Evolutionary conservation across 352 stramenopile genomes (phyloP).

Genomic region (Phytophthora sp.): DNA sequence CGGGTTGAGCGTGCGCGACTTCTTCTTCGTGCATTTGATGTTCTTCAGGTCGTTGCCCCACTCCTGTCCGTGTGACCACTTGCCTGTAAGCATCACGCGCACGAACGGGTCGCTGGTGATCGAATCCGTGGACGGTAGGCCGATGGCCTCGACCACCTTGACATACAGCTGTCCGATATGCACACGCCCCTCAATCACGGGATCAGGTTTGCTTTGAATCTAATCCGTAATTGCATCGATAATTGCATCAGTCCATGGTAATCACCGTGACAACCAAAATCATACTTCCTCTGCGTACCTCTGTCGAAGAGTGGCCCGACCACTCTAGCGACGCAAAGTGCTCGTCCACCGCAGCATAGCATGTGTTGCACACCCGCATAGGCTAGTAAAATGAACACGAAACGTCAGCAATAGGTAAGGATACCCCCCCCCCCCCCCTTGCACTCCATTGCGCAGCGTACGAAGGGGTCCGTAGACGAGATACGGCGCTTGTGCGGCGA

Average conservation of each 20-base stretch:
- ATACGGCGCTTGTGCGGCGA: constrained; percentile 87
- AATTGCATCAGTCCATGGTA: not conserved
- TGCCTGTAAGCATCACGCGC: constrained; percentile 81
- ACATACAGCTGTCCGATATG: constrained; percentile 89
- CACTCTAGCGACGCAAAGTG: constrained; percentile 87
- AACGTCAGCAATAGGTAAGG: constrained; percentile 6
- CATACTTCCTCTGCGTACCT: constrained; percentile 38
- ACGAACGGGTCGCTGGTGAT: constrained; percentile 90
- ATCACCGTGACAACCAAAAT: not conserved
- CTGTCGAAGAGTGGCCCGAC: constrained; percentile 75
- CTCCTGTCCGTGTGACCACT: constrained; percentile 87
- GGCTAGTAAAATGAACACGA: constrained; percentile 51
- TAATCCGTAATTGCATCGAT: constrained; percentile 21
- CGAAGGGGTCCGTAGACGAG: constrained; percentile 80
- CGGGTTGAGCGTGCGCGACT: constrained; percentile 85
- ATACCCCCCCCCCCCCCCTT: not conserved
- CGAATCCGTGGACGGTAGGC: constrained; percentile 84
- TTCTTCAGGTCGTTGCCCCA: constrained; percentile 85
- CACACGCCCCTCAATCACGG: constrained; percentile 81
- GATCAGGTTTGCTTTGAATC: constrained; percentile 73
- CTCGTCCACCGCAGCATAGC: constrained; percentile 84
- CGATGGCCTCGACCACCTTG: constrained; percentile 87
- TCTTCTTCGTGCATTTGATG: constrained; percentile 87
- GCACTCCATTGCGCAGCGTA: constrained; percentile 37
- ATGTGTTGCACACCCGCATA: constrained; percentile 89